These are phyloP conservation scores for Pyrrhoderma noxium DNA, from an alignment of 1,284 basidiomycete genomes.

Conservation along the genomic window DNA sequence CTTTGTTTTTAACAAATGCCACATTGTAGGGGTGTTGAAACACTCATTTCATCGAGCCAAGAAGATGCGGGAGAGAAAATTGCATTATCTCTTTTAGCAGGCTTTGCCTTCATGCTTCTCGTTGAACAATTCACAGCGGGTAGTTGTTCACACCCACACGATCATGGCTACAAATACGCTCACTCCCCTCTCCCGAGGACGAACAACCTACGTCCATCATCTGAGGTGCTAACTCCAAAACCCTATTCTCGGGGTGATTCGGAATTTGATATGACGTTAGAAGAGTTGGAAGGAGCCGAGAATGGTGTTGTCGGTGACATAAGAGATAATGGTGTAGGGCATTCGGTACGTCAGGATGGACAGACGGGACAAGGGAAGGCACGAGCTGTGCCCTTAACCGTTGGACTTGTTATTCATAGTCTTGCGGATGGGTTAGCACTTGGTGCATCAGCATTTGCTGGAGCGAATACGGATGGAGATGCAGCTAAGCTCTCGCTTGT, in stretches of 20 bases:
- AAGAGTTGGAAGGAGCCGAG: constrained; percentile 37
- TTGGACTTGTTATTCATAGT: constrained; percentile 82
- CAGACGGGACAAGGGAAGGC: constrained; percentile 1
- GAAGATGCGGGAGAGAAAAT: constrained; percentile 47
- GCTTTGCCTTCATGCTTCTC: constrained; percentile 82
- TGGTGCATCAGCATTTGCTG: constrained; percentile 61
- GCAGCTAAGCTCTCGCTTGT: constrained; percentile 57
- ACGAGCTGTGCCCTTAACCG: constrained; percentile 61
- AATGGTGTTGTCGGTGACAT: constrained; percentile 22
- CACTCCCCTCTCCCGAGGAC: constrained; percentile 5
- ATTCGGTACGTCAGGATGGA: not conserved
- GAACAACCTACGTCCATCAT: constrained; percentile 16
- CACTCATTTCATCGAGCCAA: constrained; percentile 35
- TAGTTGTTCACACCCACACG: constrained; percentile 33
- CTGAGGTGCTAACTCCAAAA: constrained; percentile 19
- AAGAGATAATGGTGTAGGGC: constrained; percentile 15
- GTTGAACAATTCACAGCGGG: constrained; percentile 57
- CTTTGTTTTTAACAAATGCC: not conserved
- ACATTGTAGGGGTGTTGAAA: constrained; percentile 52
- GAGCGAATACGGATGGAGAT: constrained; percentile 22
- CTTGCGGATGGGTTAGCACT: constrained; percentile 87
- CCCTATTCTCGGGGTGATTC: not conserved
- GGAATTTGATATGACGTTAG: constrained; percentile 43
- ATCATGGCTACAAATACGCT: constrained; percentile 18
- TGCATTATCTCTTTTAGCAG: constrained; percentile 66